Base-by-base conservation (phyloP, 192 early-diverging fungal genomes). In the Coemansia sp. region DNA sequence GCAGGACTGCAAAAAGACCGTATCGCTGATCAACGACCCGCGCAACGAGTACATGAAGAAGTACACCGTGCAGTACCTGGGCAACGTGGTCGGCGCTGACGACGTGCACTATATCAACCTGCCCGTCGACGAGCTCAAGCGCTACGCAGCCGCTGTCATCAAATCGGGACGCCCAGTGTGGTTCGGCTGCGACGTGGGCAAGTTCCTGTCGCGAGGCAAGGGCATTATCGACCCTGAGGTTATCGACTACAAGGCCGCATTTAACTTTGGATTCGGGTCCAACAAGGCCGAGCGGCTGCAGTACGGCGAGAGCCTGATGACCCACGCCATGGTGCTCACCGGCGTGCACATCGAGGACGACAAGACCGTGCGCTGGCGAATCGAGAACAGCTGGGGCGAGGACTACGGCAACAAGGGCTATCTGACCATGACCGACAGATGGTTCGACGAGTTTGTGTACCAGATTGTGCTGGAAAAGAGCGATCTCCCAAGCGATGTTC, bases 361-460 rank as follows among this genome's bases (percentile, higher is more conserved):
- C 58, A 81, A 87, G 64, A 82, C 87, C 36, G 74, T 91, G 61
- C 87, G 92, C 51, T 93, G 92, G 92, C 70, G 91, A 11, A 87
- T 92, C 51, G 90, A 93, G 66, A 92, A 93, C 83, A 85, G 81
- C 37, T 89, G 89, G 89, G 89, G 91, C 54, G 78, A 84, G 51
- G 71, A 72, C 64, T 73, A 75, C 9, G 92, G 92, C 61, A 86
- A 89, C 57, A 92, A 89, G 77, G 92, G 92, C 2, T 93, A 90
- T 73, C 81, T 88, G 71, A 84, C 86, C n/a, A 91, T 93, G 92
- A 83, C 86, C 17, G 91, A 93, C 76, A 78, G 78, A 6, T 93
- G 92, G 92, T 93, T 93, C 72, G 75, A 70, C 35, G 87, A 92
- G 76, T 93, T 86, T 83, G 89, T 93, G 8, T 93, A 93, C 84